Evolutionary conservation across 1,284 basidiomycete species (phyloP), one percentile per base, ranked within the genome.

Genomic region (Cutaneotrichosporon cutaneum): DNA sequence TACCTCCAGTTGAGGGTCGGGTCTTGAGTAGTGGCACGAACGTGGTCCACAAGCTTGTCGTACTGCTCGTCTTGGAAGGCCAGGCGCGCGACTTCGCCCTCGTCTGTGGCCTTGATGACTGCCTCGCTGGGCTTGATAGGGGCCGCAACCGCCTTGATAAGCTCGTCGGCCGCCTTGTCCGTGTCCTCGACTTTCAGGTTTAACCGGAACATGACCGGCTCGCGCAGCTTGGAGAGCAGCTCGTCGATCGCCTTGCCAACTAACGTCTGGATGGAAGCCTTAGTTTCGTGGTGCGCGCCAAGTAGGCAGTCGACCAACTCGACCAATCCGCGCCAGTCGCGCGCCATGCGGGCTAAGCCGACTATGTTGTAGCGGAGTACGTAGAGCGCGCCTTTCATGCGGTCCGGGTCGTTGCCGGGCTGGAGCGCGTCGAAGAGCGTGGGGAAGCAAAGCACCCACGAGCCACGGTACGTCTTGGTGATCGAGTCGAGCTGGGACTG

Each of bases 331-430:
- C 81, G 81, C 64, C 86, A 85, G 79, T 95, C 91, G 84, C 72
- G 68, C 9, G 69, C 64, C 57, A 78, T 74, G 72, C 69, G 69
- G 27, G 66, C 39, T 35, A 73, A 54, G 14, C 72, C 74, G 54
- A 77, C 66, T 24, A 67, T 60, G 54, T 77, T 77, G 66, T 77
- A 74, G 33, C 77, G 67, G 36, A 99, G 82, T 26, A 94, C 84
- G 75, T 96, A 94, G 22, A 99, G 82, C 8, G 94, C 94, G 16
- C 92, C 92, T 81, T 99, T 99, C 87, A 96, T 96, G 55, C 89
- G 85, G 79, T 98, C 95, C 24, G 94, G 91, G 71, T 93, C 90
- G 63, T 84, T 88, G 6, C 89, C 91, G 71, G 87, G 88, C 58
- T 82, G 83, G 51, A 95, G 81, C 0, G 90, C 87, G 47, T 87